A percentile compares a stretch with the other conserved stretches of the same genome.
These are phyloP conservation scores for Curvularia lunata DNA, from an alignment of 2,329 filamentous ascomycete species.

Conservation along the genomic window DNA sequence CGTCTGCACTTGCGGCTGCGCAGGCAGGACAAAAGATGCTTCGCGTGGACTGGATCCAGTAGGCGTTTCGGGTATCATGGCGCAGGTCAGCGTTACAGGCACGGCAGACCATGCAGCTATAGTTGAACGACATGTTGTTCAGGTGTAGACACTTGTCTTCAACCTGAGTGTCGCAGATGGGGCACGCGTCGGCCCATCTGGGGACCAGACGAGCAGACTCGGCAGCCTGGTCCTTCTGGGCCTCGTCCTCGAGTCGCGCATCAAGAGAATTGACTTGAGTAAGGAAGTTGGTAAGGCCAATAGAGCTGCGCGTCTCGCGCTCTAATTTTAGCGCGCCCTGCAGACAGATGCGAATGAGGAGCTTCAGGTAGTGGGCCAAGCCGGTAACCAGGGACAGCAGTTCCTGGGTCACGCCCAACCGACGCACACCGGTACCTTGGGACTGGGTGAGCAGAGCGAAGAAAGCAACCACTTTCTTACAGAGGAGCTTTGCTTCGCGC, in stretches of 20 bases:
- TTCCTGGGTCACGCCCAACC: slow-evolving; percentile 95
- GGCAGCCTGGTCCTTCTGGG: slow-evolving; percentile 48
- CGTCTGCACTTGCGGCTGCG: slow-evolving; percentile 63
- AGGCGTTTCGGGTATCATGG: slow-evolving; percentile 70
- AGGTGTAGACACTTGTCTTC: slow-evolving; percentile 89
- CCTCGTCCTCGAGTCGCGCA: slow-evolving; percentile 44
- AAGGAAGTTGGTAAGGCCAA: slow-evolving; percentile 82
- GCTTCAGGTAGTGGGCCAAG: slow-evolving; percentile 94
- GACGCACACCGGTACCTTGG: slow-evolving; percentile 86
- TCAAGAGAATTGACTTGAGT: slow-evolving; percentile 86
- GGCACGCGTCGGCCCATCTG: slow-evolving; percentile 74
- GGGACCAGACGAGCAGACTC: slow-evolving; percentile 54
- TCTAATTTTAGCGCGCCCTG: slow-evolving; percentile 92
- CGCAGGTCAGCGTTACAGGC: slow-evolving; percentile 78
- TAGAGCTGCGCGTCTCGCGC: slow-evolving; percentile 75
- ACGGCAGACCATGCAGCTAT: slow-evolving; percentile 73
- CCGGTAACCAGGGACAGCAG: slow-evolving; percentile 97
- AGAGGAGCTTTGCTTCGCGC: slow-evolving; percentile 96
- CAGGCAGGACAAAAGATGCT: slow-evolving; percentile 76
- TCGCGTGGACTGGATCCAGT: slow-evolving; percentile 71
- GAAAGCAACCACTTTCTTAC: slow-evolving; percentile 99
- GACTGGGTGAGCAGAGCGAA: slow-evolving; percentile 94
- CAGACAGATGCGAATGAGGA: slow-evolving; percentile 94
- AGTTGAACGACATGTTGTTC: slow-evolving; percentile 81
- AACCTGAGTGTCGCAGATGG: slow-evolving; percentile 80